These are phyloP conservation scores for Backusella westeae DNA, from an alignment of 192 early-diverging fungal species.

Conservation along the genomic window DNA sequence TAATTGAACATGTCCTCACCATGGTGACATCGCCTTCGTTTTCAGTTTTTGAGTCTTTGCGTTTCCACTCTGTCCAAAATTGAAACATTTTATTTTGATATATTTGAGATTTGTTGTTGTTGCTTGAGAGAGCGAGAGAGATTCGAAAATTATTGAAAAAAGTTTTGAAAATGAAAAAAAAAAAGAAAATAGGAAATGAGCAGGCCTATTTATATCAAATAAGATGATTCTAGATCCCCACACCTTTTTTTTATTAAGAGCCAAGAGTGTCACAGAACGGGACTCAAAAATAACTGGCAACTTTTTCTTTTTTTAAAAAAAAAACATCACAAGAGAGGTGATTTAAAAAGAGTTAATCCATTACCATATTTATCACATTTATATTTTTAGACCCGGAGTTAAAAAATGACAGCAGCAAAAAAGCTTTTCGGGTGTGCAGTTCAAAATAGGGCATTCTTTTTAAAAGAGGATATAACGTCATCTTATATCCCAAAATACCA, in stretches of 20 bases:
- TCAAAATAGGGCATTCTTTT: not conserved
- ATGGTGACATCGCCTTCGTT: not conserved
- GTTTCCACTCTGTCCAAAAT: conserved; percentile 18
- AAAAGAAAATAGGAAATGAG: not conserved
- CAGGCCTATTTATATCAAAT: not conserved
- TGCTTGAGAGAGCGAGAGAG: not conserved
- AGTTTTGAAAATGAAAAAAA: not conserved
- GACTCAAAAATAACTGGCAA: conserved; percentile 1
- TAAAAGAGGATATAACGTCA: not conserved
- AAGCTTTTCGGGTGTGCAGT: not conserved
- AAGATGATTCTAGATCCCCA: not conserved
- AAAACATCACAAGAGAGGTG: not conserved
- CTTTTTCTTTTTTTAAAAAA: not conserved
- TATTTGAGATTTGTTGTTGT: not conserved
- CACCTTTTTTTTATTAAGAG: not conserved
- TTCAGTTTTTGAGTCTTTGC: conserved; percentile 2
- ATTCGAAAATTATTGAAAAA: not conserved
- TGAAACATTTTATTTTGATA: conserved; percentile 9
- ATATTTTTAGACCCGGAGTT: conserved; percentile 2
- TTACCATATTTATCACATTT: not conserved
- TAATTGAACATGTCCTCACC: conserved; percentile 10
- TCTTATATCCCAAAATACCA: not conserved
- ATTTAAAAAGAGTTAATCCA: not conserved
- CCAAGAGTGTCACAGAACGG: not conserved
- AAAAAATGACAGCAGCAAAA: not conserved